Percentiles rank a stretch among this genome's conserved stretches.
These are phyloP conservation scores for Mucor lusitanicus DNA, from an alignment of 371 early-diverging fungal genomes.

Conservation along the genomic window DNA sequence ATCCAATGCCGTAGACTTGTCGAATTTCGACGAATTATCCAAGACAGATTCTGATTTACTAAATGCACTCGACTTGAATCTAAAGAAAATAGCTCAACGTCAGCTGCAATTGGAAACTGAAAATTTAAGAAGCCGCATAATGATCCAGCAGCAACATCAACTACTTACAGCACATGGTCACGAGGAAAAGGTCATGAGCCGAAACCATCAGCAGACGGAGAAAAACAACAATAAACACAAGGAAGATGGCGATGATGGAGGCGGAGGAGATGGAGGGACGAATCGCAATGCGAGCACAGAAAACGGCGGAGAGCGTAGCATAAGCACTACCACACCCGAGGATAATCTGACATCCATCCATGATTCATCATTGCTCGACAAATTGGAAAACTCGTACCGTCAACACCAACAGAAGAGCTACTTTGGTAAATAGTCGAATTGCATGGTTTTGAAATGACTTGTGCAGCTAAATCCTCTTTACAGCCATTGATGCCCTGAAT, in stretches of 20 bases:
- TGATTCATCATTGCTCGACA: constrained; percentile 38
- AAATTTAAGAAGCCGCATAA: constrained; percentile 43
- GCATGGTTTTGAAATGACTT: neutral
- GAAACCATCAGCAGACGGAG: neutral
- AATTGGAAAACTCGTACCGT: constrained; percentile 32
- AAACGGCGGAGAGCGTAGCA: neutral
- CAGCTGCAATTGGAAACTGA: constrained; percentile 44
- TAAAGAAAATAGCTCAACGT: constrained; percentile 42
- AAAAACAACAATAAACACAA: neutral
- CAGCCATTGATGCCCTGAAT: neutral
- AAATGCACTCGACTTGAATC: constrained; percentile 25
- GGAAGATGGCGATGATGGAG: neutral
- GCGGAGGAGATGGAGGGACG: neutral
- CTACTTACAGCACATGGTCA: constrained; percentile 27
- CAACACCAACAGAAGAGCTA: constrained; percentile 27
- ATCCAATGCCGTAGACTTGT: constrained; percentile 14
- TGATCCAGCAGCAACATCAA: constrained; percentile 46
- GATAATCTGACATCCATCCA: constrained; percentile 35
- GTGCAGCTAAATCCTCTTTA: neutral
- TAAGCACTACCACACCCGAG: constrained; percentile 27
- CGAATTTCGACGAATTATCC: neutral
- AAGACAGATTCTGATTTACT: constrained; percentile 19
- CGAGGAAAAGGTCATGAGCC: constrained; percentile 22
- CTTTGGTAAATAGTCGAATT: constrained; percentile 24
- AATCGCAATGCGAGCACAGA: neutral